These are phyloP conservation scores for Chlorencoelia australis DNA, from an alignment of 2,329 filamentous ascomycete genomes.

Conservation along the genomic window DNA sequence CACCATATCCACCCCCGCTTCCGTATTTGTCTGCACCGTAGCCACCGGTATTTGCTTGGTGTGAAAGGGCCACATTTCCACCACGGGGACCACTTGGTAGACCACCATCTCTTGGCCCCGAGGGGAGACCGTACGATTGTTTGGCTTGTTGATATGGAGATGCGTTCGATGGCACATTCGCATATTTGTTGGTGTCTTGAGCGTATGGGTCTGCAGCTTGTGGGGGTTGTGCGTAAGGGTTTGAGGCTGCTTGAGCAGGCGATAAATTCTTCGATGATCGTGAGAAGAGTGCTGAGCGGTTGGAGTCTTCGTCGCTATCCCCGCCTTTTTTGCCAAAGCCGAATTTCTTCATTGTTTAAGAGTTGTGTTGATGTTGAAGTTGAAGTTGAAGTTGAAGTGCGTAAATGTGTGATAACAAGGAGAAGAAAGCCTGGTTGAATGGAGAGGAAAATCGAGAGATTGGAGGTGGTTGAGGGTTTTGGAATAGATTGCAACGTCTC, in stretches of 20 bases:
- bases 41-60: conserved; percentile 29
- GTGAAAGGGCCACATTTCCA: conserved; percentile 10
- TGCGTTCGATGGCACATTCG: conserved; percentile 33
- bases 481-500: no score
- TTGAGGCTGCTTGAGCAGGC: conserved; percentile 28
- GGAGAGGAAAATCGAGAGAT: no score
- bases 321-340: conserved; percentile 49
- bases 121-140: conserved; percentile 18
- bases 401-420: no score
- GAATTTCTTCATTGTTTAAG: conserved; percentile 56
- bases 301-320: conserved; percentile 38
- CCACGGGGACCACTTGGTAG: conserved; percentile 16
- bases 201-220: conserved; percentile 45
- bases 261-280: conserved; percentile 38
- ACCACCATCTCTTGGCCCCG: conserved; percentile 17
- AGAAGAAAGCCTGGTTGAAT: no score
- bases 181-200: conserved; percentile 45
- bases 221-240: conserved; percentile 26
- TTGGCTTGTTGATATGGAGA: conserved; percentile 20
- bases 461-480: no score
- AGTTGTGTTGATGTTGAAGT: neutral
- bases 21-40: conserved; percentile 47
- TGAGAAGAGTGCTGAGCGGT: conserved; percentile 42
- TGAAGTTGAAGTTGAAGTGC: no score
- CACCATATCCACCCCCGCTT: conserved; percentile 40